Base-by-base conservation (phyloP, 1,284 basidiomycete genomes). In the Xanthoconium separans region DNA sequence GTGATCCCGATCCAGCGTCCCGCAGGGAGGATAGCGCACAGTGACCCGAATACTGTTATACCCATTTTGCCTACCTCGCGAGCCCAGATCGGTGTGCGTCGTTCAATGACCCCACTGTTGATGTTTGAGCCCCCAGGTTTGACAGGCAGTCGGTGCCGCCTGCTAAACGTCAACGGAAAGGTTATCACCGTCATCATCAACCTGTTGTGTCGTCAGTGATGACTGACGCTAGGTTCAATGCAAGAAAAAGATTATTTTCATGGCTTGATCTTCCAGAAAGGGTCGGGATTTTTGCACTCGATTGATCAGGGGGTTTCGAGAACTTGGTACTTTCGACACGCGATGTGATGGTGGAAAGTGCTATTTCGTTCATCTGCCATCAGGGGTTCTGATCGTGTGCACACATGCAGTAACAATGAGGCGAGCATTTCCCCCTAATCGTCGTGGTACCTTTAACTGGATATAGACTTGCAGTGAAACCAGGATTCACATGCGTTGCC, bases 1-100 rank as follows among this genome's bases (percentile, higher is more conserved):
- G 30, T 52, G 24, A 33, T 48, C 55, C 50, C 22, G 56, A 54
- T 47, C 37, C 56, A 47, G 13, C 6, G 27, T 27, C 27, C 6
- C 27, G 27, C 27, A 27, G 4, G 27, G 6, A 27, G 27, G 27
- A 4, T 29, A 29, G 18, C 30, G 16, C 10, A 34, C 16, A 1
- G 22, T 24, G 54, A 41, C 30, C 53, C 11, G 15, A 24, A n/a
- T n/a, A n/a, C n/a, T n/a, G n/a, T n/a, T n/a, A 30, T 27, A 15
- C 27, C 2, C 27, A 58, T 44, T 55, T 22, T 33, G 22, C 41
- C 33, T 27, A 54, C 40, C 4, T 44, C 44, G 27, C 24, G 22
- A 27, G 6, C 1, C n/a, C 15, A 18, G 51, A 59, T 58, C 29
- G 13, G 41, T 10, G 18, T 7, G 27, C 27, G 27, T 27, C 29